phyloP scores from a whole-genome alignment of 1,139 yeast species.

The Suhomyces anneliseae region DNA sequence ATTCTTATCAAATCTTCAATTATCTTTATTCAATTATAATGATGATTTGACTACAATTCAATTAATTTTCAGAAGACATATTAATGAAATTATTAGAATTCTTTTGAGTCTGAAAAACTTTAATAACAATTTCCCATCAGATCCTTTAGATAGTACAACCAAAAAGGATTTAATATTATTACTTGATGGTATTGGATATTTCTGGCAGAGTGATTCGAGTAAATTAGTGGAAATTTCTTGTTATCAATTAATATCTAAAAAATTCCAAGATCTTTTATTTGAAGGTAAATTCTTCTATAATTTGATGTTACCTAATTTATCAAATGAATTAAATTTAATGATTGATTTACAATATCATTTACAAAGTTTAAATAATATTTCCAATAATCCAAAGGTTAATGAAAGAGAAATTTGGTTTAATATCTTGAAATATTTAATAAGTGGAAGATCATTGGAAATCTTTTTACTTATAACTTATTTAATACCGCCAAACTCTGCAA shows the following conservation, averaged over 20 bases:
- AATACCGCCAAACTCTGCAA: slow-evolving; percentile 46
- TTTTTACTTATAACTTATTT: slow-evolving; percentile 43
- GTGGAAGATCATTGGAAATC: slow-evolving; percentile 46
- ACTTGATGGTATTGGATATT: slow-evolving; percentile 47
- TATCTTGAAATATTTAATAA: slow-evolving; percentile 42
- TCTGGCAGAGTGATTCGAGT: slow-evolving; percentile 44
- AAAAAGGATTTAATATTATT: slow-evolving; percentile 29
- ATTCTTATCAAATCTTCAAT: slow-evolving; percentile 45
- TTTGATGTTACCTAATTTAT: slow-evolving; percentile 36
- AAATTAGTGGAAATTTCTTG: slow-evolving; percentile 45
- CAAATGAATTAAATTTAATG: slow-evolving; percentile 46
- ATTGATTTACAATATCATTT: slow-evolving; percentile 47
- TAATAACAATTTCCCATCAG: slow-evolving; percentile 20
- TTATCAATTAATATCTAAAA: slow-evolving; percentile 41
- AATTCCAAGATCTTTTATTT: slow-evolving; percentile 39
- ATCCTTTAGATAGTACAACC: slow-evolving; percentile 7
- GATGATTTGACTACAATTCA: slow-evolving; percentile 52
- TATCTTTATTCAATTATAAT: slow-evolving; percentile 45
- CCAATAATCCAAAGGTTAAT: slow-evolving; percentile 21
- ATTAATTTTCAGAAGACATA: slow-evolving; percentile 47
- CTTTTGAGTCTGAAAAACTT: slow-evolving; percentile 43
- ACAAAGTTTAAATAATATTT: slow-evolving; percentile 32
- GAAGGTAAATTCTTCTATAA: slow-evolving; percentile 36
- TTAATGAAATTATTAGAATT: slow-evolving; percentile 46
- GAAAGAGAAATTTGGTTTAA: slow-evolving; percentile 48